A percentile compares a stretch with the other conserved stretches of the same genome.
These are phyloP conservation scores for Mycena polygramma DNA, from an alignment of 768 basidiomycete genomes.

Conservation along the genomic window DNA sequence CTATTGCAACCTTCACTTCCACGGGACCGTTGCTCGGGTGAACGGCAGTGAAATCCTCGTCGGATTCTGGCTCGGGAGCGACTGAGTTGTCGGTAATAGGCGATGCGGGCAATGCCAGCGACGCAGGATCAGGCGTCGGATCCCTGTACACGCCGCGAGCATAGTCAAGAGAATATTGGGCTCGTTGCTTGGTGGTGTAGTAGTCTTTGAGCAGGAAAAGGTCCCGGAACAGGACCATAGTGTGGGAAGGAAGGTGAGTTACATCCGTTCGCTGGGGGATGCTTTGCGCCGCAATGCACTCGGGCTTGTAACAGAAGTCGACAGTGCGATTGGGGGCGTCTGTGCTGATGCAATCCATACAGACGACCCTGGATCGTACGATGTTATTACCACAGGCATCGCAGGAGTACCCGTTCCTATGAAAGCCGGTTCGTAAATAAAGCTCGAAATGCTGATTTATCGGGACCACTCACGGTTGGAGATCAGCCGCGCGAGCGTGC, in stretches of 20 bases:
- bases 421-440: background rate
- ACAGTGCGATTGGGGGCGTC: slow-evolving; percentile 10
- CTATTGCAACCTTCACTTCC: background rate
- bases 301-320: slow-evolving; percentile 27
- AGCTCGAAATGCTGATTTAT: background rate
- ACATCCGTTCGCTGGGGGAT: slow-evolving; percentile 6
- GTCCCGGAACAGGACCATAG: slow-evolving; percentile 21
- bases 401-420: slow-evolving; percentile 3
- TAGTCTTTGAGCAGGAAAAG: slow-evolving; percentile 23
- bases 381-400: background rate
- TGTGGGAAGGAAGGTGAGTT: slow-evolving; percentile 11
- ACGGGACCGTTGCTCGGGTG: background rate
- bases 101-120: background rate
- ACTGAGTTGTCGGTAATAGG: background rate
- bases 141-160: slow-evolving; percentile 11
- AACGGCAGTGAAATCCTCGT: no score
- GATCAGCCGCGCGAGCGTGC: slow-evolving; percentile 14
- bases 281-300: slow-evolving; percentile 16
- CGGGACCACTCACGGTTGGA: slow-evolving; percentile 21
- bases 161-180: background rate
- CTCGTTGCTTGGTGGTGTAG: slow-evolving; percentile 4
- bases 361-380: slow-evolving; percentile 14
- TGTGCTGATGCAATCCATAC: slow-evolving; percentile 24
- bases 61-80: background rate
- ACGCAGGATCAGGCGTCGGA: background rate